A percentile compares a stretch with the other conserved stretches of the same genome.
phyloP scores from a whole-genome alignment of 192 early-diverging fungal species.

The Thamnidium elegans region DNA sequence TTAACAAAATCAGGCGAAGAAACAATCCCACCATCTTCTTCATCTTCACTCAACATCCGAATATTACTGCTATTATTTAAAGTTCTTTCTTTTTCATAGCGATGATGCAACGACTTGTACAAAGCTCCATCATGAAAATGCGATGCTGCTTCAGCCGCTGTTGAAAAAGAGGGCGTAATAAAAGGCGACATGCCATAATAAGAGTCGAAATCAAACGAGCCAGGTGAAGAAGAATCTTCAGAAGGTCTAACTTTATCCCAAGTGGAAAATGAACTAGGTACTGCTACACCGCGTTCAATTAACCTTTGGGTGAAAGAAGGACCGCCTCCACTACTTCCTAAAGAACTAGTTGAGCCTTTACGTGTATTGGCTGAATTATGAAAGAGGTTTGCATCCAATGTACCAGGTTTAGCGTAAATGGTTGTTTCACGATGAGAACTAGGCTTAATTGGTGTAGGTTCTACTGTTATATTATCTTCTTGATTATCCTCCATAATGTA shows the following conservation, averaged over 20 bases:
- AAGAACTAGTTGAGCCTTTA: constrained; percentile 5
- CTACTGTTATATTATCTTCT: no score
- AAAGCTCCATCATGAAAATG: constrained; percentile 1
- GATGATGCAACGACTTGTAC: constrained; percentile 27
- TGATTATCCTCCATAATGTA: neutral
- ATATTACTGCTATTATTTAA: neutral
- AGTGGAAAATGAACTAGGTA: constrained; percentile 28
- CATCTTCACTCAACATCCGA: constrained; percentile 8
- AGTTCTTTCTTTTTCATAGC: constrained; percentile 26
- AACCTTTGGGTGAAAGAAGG: constrained; percentile 27
- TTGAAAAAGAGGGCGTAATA: constrained; percentile 26
- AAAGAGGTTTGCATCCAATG: neutral
- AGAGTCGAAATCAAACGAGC: constrained; percentile 24
- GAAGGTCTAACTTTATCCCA: constrained; percentile 13
- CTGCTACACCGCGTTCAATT: constrained; percentile 31
- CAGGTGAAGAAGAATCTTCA: constrained; percentile 9
- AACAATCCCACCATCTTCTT: constrained; percentile 20
- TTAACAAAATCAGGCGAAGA: constrained; percentile 9
- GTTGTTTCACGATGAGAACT: neutral
- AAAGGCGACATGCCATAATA: constrained; percentile 35
- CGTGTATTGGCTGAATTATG: neutral
- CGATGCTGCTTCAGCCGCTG: neutral
- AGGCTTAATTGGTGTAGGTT: no score
- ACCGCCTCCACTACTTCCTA: neutral
- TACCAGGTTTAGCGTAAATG: neutral